Evolutionary conservation across 1,284 basidiomycete genomes (phyloP).

Genomic region (Ceratobasidium sp.): DNA sequence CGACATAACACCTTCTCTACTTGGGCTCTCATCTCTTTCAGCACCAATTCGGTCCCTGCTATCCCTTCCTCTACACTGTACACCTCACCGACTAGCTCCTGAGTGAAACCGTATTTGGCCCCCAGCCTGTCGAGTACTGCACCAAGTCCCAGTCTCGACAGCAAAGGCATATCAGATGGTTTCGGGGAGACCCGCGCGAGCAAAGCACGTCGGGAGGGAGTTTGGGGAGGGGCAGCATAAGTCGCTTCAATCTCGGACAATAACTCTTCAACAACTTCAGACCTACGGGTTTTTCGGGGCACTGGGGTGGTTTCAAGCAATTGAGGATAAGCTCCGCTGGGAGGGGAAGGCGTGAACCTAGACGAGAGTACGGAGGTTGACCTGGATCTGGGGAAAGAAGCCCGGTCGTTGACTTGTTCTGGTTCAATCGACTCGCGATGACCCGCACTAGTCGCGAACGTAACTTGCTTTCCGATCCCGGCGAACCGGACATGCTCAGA

Average conservation of each 20-base stretch:
- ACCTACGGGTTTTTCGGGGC: background rate
- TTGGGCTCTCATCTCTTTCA: background rate
- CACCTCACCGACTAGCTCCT: conserved; percentile 10
- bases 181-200: background rate
- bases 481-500: background rate
- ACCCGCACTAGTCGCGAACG: background rate
- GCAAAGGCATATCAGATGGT: background rate
- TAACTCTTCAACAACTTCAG: background rate
- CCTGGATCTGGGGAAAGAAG: background rate
- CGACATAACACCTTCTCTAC: background rate
- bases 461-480: background rate
- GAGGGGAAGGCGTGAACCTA: background rate
- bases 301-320: background rate
- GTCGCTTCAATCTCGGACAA: background rate
- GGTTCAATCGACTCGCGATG: background rate
- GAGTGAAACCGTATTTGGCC: background rate
- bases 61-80: background rate
- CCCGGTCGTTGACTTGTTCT: background rate
- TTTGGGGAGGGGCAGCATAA: background rate
- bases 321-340: too few relatives aligned
- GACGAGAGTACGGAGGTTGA: background rate
- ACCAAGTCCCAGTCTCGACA: background rate
- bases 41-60: background rate
- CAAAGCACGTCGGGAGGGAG: background rate
- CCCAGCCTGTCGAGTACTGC: background rate